phyloP scores from a whole-genome alignment of 306 rosid species.

The Inga leiocalycina region DNA sequence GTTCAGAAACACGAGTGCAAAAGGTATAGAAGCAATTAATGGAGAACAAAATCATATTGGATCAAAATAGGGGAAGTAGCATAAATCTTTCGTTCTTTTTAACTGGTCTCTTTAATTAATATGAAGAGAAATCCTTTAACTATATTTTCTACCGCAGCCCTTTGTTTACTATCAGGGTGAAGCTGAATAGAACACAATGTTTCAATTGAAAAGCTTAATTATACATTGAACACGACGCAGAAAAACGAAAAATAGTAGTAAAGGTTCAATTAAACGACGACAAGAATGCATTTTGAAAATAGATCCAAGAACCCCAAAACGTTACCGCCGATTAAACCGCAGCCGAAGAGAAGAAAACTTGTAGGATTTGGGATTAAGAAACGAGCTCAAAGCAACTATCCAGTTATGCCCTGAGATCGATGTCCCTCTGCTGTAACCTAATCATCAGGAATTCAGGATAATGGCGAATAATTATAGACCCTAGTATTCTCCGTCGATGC shows the following conservation, averaged over 20 bases:
- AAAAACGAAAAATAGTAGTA: neutral
- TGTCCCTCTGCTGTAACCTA: neutral
- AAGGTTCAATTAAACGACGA: neutral
- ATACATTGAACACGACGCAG: neutral
- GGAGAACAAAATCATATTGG: neutral
- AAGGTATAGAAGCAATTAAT: neutral
- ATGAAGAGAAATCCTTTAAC: neutral
- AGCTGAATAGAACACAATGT: conserved; percentile 6
- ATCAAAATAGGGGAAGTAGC: neutral
- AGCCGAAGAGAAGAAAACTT: neutral
- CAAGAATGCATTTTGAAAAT: neutral
- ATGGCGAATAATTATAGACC: neutral
- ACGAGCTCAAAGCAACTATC: neutral
- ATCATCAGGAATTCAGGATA: neutral
- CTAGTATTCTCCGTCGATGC: neutral
- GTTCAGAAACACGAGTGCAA: neutral
- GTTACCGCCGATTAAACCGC: conserved; percentile 19
- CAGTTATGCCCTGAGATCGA: neutral
- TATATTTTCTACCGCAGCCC: neutral
- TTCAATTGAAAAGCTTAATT: neutral
- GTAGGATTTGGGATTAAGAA: neutral
- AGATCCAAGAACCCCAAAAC: neutral
- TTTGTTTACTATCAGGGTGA: neutral
- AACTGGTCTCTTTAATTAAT: neutral
- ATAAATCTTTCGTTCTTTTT: neutral